Evolutionary conservation across 176 grass and related monocot species (phyloP).

Genomic region (Oryza coarctata): DNA sequence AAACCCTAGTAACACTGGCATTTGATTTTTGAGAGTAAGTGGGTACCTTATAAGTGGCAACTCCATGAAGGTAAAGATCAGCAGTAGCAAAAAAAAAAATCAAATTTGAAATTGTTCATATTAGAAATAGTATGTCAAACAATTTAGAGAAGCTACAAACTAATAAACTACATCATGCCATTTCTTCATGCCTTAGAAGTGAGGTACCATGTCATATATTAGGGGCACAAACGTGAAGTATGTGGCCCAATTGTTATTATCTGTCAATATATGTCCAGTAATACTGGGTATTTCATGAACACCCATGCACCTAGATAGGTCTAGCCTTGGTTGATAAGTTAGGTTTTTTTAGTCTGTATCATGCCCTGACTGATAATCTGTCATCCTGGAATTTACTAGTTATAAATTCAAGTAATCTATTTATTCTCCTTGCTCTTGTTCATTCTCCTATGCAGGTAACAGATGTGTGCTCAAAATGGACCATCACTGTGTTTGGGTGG

Average conservation of each 20-base stretch:
- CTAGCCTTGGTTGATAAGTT: no score
- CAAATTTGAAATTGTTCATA: neutral
- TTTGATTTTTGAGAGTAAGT: neutral
- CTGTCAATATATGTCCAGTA: no score
- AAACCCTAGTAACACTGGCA: neutral
- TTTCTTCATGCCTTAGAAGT: no score
- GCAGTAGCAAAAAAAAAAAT: neutral
- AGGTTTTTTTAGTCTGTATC: neutral
- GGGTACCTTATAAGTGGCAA: neutral
- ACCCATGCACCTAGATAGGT: no score
- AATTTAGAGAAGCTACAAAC: no score
- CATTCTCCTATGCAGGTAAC: conserved; percentile 59
- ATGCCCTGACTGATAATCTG: neutral
- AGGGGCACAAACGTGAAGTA: no score
- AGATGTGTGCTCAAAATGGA: conserved; percentile 98
- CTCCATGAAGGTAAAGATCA: neutral
- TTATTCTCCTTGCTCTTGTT: neutral
- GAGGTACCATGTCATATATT: no score
- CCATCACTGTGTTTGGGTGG: conserved; percentile 97
- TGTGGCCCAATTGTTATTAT: no score
- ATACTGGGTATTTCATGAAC: no score
- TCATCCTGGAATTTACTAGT: neutral
- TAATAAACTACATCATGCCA: no score
- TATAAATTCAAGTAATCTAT: neutral
- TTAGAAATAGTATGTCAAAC: neutral